These are phyloP conservation scores for Knoxia roxburghii DNA, from an alignment of 257 asterid genomes.

Conservation along the genomic window DNA sequence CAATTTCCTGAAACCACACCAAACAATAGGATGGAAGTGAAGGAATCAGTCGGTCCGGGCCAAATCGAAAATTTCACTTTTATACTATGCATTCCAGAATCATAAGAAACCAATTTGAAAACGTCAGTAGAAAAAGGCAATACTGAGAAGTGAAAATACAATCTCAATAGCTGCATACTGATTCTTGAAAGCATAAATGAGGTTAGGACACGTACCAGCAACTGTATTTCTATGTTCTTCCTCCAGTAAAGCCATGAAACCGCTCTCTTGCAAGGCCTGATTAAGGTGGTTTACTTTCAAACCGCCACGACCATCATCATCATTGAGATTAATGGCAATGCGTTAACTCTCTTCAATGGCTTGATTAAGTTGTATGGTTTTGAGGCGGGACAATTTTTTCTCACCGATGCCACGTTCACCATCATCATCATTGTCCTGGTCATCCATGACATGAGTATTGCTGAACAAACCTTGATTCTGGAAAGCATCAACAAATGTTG, in stretches of 20 bases:
- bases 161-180: background rate
- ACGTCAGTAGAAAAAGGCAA: background rate
- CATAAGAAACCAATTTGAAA: background rate
- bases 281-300: slow-evolving; percentile 12
- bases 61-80: no score
- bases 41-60: no score
- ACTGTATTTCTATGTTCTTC: background rate
- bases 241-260: slow-evolving; percentile 8
- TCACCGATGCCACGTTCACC: background rate
- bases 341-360: slow-evolving; percentile 16
- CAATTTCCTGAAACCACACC: slow-evolving; percentile 1
- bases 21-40: background rate
- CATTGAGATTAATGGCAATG: slow-evolving; percentile 1
- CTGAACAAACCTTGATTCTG: background rate
- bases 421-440: slow-evolving; percentile 3
- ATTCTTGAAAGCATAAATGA: background rate
- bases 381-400: slow-evolving; percentile 6
- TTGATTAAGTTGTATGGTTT: slow-evolving; percentile 6
- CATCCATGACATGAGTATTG: background rate
- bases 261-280: slow-evolving; percentile 11
- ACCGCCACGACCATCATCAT: background rate
- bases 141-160: background rate
- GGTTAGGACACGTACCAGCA: background rate
- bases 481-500: slow-evolving; percentile 1
- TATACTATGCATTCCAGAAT: no score